Evolutionary conservation across 305 asterid species (phyloP).

Genomic region (Fraxinus floribunda): DNA sequence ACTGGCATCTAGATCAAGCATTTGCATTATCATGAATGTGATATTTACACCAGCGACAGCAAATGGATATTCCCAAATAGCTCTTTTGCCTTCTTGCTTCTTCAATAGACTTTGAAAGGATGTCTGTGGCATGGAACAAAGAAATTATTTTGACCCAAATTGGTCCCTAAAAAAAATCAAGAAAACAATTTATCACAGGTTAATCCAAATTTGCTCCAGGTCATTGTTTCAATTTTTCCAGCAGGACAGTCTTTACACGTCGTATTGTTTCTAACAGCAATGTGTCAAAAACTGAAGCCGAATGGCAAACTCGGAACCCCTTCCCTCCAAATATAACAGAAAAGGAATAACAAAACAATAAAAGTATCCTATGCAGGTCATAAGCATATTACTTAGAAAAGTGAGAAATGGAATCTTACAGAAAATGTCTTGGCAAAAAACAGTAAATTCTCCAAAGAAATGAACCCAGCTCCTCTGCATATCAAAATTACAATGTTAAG

Average conservation of each 20-base stretch:
- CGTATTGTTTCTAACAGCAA: background rate
- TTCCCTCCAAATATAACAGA: background rate
- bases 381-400: constrained; percentile 4
- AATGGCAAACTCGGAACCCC: background rate
- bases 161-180: background rate
- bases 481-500: constrained; percentile 12
- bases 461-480: constrained; percentile 75
- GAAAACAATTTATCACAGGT: background rate
- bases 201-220: background rate
- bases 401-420: constrained; percentile 35
- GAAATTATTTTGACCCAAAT: background rate
- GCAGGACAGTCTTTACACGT: background rate
- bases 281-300: background rate
- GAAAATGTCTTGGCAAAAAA: constrained; percentile 72
- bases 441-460: constrained; percentile 71
- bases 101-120: constrained; percentile 61
- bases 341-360: background rate
- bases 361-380: background rate
- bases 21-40: constrained; percentile 65
- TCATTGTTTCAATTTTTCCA: background rate
- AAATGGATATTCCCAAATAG: constrained; percentile 65
- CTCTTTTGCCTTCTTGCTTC: constrained; percentile 64
- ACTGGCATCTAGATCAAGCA: constrained; percentile 78
- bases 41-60: constrained; percentile 49
- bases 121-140: constrained; percentile 29